Evolutionary conservation across 345 rosid genomes (phyloP).

Genomic region (Noccaea caerulescens): DNA sequence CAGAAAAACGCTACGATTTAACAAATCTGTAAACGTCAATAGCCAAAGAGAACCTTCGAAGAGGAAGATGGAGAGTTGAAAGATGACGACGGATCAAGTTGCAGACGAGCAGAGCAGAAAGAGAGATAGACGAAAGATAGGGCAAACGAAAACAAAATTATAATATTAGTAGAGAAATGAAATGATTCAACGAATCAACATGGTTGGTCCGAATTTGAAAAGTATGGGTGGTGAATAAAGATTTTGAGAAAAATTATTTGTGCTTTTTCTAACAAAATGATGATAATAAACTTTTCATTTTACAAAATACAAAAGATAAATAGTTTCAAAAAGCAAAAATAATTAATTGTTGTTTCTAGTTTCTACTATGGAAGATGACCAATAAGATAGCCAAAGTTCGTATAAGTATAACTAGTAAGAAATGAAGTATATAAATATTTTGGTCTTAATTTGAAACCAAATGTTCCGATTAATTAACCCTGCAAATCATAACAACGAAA

Average conservation of each 20-base stretch:
- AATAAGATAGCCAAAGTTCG: not conserved
- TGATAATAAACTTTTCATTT: conserved; percentile 1
- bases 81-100: conserved; percentile 31
- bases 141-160: not conserved
- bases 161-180: not conserved
- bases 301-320: not conserved
- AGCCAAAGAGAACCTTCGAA: conserved; percentile 18
- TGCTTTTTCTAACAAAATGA: not conserved
- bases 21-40: conserved; percentile 9
- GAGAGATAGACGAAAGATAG: conserved; percentile 22
- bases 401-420: not conserved
- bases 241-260: not conserved
- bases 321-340: not conserved
- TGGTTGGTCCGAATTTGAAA: conserved; percentile 28
- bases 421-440: not conserved
- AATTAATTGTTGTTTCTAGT: not conserved
- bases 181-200: conserved; percentile 21
- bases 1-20: not conserved
- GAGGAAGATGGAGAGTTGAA: conserved; percentile 29
- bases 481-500: not conserved
- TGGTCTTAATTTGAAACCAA: not conserved
- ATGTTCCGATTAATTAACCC: not conserved
- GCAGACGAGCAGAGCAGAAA: not conserved
- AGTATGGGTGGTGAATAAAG: conserved; percentile 7
- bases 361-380: not conserved